A percentile compares a stretch with the other conserved stretches of the same genome.
These are phyloP conservation scores for Solanum acaule DNA, from an alignment of 257 asterid species.

Conservation along the genomic window DNA sequence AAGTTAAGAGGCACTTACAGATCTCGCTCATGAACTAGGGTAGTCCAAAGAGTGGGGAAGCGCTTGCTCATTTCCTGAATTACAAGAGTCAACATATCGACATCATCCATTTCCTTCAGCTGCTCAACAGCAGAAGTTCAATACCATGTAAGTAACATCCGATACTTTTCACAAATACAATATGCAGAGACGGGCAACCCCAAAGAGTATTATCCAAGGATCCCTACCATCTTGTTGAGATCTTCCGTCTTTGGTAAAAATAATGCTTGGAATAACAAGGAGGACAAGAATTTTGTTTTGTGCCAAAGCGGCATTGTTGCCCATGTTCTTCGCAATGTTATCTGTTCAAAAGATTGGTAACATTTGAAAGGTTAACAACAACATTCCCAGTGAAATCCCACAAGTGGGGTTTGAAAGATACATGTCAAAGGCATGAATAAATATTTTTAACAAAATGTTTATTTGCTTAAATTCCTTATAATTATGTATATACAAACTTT, in stretches of 20 bases:
- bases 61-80: constrained; percentile 93
- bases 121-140: constrained; percentile 26
- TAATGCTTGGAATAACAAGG: constrained; percentile 75
- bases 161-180: background rate
- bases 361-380: background rate
- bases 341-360: constrained; percentile 18
- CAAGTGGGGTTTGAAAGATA: background rate
- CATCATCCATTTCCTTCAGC: constrained; percentile 96
- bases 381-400: background rate
- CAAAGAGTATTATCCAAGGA: constrained; percentile 5
- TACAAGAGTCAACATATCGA: constrained; percentile 79
- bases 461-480: background rate
- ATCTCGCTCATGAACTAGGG: constrained; percentile 91
- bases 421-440: background rate
- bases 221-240: constrained; percentile 53
- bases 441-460: background rate
- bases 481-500: background rate
- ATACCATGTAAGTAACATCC: background rate
- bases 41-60: constrained; percentile 90
- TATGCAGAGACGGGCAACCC: background rate
- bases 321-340: constrained; percentile 86
- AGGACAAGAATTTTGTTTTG: constrained; percentile 56
- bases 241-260: constrained; percentile 67
- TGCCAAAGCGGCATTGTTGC: constrained; percentile 92
- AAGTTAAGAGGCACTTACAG: constrained; percentile 36